Evolutionary conservation across 1,139 yeast genomes (phyloP).

Genomic region (Candida glucosophila): DNA sequence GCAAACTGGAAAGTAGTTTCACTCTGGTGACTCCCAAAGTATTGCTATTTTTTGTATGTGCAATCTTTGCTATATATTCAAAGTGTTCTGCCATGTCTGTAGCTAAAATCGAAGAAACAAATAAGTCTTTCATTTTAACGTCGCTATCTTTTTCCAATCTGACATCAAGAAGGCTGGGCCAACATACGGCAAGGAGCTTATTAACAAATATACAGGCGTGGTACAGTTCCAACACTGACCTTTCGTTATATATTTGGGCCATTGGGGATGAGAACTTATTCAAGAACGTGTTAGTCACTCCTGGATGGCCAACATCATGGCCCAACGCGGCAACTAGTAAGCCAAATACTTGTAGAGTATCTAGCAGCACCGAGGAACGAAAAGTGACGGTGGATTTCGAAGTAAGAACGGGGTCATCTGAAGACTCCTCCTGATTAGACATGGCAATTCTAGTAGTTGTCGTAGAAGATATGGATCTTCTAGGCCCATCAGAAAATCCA

Average conservation of each 20-base stretch:
- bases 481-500: slow-evolving; percentile 3
- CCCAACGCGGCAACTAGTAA: slow-evolving; percentile 80
- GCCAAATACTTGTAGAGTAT: slow-evolving; percentile 44
- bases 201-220: slow-evolving; percentile 66
- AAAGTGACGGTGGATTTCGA: slow-evolving; percentile 5
- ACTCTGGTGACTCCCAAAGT: slow-evolving; percentile 17
- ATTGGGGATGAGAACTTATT: slow-evolving; percentile 57
- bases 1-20: slow-evolving; percentile 51
- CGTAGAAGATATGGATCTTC: slow-evolving; percentile 6
- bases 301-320: slow-evolving; percentile 96
- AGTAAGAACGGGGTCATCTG: slow-evolving; percentile 3
- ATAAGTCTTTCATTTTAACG: slow-evolving; percentile 21
- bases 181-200: slow-evolving; percentile 47
- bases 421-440: slow-evolving; percentile 1
- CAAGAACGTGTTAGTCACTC: slow-evolving; percentile 75
- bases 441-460: slow-evolving; percentile 1
- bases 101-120: slow-evolving; percentile 54
- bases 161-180: slow-evolving; percentile 46
- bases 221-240: slow-evolving; percentile 74
- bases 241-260: slow-evolving; percentile 50
- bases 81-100: slow-evolving; percentile 94
- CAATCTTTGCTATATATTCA: slow-evolving; percentile 51
- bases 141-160: slow-evolving; percentile 10
- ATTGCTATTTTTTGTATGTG: slow-evolving; percentile 7
- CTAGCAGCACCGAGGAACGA: no score